Evolutionary conservation across 176 grass and related monocot species (phyloP).

Genomic region (Bothriochloa decipiens): DNA sequence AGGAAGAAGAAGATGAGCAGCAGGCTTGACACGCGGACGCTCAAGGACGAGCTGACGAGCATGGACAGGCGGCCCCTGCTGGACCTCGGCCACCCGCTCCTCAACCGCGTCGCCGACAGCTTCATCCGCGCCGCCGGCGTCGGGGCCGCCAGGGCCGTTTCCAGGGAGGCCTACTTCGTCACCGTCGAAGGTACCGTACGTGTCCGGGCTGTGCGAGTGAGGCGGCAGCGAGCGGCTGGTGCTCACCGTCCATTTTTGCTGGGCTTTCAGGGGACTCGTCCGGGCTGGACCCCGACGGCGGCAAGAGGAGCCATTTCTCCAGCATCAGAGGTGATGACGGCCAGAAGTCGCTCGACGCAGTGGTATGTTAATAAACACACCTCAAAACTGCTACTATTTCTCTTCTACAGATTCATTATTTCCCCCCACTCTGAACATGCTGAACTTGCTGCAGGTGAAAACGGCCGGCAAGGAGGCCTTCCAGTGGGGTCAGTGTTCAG

Average conservation of each 20-base stretch:
- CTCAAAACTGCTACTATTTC: not conserved
- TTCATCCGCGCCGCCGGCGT: constrained; percentile 84
- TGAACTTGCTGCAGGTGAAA: constrained; percentile 64
- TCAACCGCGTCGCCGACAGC: constrained; percentile 81
- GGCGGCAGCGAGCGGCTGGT: no score
- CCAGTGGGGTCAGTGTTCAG: constrained; percentile 76
- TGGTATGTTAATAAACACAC: constrained; percentile 33
- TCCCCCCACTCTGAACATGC: not conserved
- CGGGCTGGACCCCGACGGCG: constrained; percentile 32
- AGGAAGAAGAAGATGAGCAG: constrained; percentile 37
- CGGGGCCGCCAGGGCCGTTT: constrained; percentile 74
- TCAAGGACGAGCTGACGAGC: constrained; percentile 57
- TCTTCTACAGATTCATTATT: not conserved
- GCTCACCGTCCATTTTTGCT: not conserved
- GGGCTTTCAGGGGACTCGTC: constrained; percentile 38
- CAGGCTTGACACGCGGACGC: constrained; percentile 58
- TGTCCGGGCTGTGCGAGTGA: no score
- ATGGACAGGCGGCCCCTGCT: constrained; percentile 64
- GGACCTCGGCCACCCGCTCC: constrained; percentile 83
- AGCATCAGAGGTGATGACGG: constrained; percentile 66
- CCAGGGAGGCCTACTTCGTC: constrained; percentile 81
- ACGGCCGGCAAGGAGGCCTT: constrained; percentile 74
- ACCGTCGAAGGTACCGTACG: constrained; percentile 46
- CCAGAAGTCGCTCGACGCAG: constrained; percentile 78
- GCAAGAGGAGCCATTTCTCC: constrained; percentile 67